Evolutionary conservation across 2,329 filamentous ascomycete genomes (phyloP).

Genomic region (Trichoderma guizhouense): DNA sequence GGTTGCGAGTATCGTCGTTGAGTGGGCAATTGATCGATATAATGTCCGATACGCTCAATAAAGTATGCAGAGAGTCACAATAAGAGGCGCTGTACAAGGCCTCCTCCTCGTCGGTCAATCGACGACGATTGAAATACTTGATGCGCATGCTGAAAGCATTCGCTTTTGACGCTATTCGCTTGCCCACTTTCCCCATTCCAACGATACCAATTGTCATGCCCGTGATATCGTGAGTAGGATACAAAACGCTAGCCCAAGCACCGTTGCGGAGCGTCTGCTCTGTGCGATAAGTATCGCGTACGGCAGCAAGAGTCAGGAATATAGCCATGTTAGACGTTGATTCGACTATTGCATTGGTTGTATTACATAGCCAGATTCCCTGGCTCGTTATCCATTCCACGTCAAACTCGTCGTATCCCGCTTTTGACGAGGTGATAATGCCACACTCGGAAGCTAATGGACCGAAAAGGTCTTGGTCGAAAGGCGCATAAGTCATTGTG

Average conservation of each 20-base stretch:
- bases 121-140: neutral
- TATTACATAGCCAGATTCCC: neutral
- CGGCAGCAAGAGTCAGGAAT: neutral
- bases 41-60: neutral
- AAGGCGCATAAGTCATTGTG: neutral
- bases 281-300: neutral
- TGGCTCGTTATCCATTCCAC: neutral
- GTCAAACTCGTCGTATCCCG: neutral
- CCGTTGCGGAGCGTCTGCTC: neutral
- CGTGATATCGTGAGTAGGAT: neutral
- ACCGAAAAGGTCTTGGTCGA: neutral
- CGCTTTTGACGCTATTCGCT: neutral
- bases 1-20: neutral
- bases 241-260: neutral
- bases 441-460: neutral
- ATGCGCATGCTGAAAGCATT: neutral
- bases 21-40: neutral
- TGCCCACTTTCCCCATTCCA: neutral
- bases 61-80: neutral
- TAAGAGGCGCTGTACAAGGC: neutral
- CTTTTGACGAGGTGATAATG: neutral
- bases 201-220: neutral
- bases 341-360: neutral
- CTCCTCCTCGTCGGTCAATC: neutral
- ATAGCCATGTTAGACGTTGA: neutral